phyloP scores from a whole-genome alignment of 495 filamentous ascomycete genomes.

The Penicillium angulare region DNA sequence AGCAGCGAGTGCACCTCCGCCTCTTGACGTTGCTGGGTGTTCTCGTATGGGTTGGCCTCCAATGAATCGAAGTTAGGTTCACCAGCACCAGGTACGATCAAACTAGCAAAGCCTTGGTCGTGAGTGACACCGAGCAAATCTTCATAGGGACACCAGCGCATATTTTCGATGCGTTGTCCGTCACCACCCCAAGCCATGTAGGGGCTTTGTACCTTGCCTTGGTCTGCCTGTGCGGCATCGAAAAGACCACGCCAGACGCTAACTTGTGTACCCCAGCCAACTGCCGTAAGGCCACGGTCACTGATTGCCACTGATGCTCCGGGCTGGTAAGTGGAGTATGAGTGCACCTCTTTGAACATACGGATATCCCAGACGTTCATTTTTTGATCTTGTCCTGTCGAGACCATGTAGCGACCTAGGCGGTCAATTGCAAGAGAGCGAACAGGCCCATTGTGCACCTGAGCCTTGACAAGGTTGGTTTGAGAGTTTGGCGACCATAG shows the following conservation, averaged over 20 bases:
- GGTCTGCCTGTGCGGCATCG: slow-evolving; percentile 61
- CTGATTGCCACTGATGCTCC: slow-evolving; percentile 84
- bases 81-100: slow-evolving; percentile 89
- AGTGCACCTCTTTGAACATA: slow-evolving; percentile 88
- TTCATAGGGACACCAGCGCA: slow-evolving; percentile 93
- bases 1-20: slow-evolving; percentile 84
- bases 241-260: slow-evolving; percentile 90
- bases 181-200: slow-evolving; percentile 95
- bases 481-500: slow-evolving; percentile 94
- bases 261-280: slow-evolving; percentile 88
- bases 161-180: slow-evolving; percentile 73
- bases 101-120: slow-evolving; percentile 79
- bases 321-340: slow-evolving; percentile 82
- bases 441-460: slow-evolving; percentile 95
- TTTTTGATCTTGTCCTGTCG: slow-evolving; percentile 82
- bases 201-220: slow-evolving; percentile 78
- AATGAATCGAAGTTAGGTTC: slow-evolving; percentile 96
- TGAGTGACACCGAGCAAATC: slow-evolving; percentile 86
- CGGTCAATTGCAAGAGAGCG: slow-evolving; percentile 81
- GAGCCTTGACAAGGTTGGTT: slow-evolving; percentile 84
- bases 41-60: slow-evolving; percentile 97
- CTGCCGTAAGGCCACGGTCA: slow-evolving; percentile 80
- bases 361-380: slow-evolving; percentile 98
- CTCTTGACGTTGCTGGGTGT: slow-evolving; percentile 86
- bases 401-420: slow-evolving; percentile 92